These are phyloP conservation scores for Pythium plurisporium DNA, from an alignment of 352 stramenopile genomes.

Conservation along the genomic window DNA sequence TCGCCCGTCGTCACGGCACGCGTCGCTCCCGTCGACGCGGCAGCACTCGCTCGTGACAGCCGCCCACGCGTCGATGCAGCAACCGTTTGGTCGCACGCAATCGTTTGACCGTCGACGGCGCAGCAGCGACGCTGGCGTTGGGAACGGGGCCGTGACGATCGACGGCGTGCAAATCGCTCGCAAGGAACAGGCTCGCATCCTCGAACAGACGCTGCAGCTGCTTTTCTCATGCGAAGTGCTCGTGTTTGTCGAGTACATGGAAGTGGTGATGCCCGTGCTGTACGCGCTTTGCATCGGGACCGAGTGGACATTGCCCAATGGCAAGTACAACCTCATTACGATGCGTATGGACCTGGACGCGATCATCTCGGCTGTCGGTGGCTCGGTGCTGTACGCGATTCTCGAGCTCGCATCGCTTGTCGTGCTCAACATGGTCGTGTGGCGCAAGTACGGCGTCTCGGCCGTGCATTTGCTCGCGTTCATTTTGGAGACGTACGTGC, in stretches of 20 bases:
- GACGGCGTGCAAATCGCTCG: conserved; percentile 16
- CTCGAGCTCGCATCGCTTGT: conserved; percentile 31
- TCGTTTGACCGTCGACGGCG: neutral
- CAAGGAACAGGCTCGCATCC: conserved; percentile 18
- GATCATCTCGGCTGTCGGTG: neutral
- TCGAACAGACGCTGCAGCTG: conserved; percentile 28
- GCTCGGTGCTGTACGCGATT: conserved; percentile 24
- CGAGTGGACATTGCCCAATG: conserved; percentile 5
- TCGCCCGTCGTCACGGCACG: too few relatives aligned
- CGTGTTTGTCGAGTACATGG: conserved; percentile 28
- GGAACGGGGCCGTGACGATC: too few relatives aligned
- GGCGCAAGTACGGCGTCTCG: conserved; percentile 22
- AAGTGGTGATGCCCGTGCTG: conserved; percentile 18
- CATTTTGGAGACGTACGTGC: conserved; percentile 31
- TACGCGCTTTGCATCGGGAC: neutral
- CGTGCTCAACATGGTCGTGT: conserved; percentile 20
- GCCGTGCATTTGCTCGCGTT: conserved; percentile 31
- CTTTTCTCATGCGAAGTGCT: conserved; percentile 23
- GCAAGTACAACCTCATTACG: conserved; percentile 2
- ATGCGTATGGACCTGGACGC: neutral
- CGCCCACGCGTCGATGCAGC: too few relatives aligned
- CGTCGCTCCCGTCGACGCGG: neutral
- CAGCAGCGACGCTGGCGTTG: too few relatives aligned
- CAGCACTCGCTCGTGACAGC: too few relatives aligned
- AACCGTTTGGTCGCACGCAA: too few relatives aligned